Base-by-base conservation (phyloP, 345 rosid species). In the Acer yangbiense region DNA sequence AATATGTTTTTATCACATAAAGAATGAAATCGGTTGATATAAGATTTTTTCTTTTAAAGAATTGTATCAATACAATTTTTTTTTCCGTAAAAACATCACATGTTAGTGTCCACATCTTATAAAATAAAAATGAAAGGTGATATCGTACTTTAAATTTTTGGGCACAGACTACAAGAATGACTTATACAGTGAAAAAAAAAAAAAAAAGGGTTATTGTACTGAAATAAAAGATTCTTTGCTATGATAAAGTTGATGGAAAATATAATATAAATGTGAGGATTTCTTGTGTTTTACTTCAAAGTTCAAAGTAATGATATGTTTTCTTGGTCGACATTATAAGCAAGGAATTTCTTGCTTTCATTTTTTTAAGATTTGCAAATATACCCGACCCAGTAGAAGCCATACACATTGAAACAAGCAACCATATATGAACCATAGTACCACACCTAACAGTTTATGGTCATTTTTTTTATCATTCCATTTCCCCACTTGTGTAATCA, bases 271-370 rank as follows among this genome's bases (percentile, higher is more conserved):
- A 64, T 29, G 0, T 66, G 50, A 0, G 11, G 48, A 41, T 69
- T 69, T 6, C 72, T 69, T 69, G 58, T 21, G 72, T 69, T 16
- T 46, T 44, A 44, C 72, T 69, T 23, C 35, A 21, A 60, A 69
- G 39, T 69, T 46, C 20, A 21, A 60, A 69, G 39, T 13, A 0
- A 68, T 44, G 9, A 68, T 1, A 44, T 44, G 57, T 20, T 9
- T 20, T 9, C 23, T 13, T 43, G 9, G 27, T 43, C 52, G 9
- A 1, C 55, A 21, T n/a, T 23, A n/a, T 21, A 21, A 68, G 57
- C 14, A 44, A 20, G 44, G 55, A 43, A 44, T 44, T 41, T 1
- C 25, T 18, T 60, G 18, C 17, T 17, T 1, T 16, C 21, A 21
- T 46, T 46, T 60, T 60, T 4, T 35, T 3, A 11, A 20, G 13